Conservation (phyloP, 2,329 filamentous ascomycete species). For the Microdochium trichocladiopsis region DNA sequence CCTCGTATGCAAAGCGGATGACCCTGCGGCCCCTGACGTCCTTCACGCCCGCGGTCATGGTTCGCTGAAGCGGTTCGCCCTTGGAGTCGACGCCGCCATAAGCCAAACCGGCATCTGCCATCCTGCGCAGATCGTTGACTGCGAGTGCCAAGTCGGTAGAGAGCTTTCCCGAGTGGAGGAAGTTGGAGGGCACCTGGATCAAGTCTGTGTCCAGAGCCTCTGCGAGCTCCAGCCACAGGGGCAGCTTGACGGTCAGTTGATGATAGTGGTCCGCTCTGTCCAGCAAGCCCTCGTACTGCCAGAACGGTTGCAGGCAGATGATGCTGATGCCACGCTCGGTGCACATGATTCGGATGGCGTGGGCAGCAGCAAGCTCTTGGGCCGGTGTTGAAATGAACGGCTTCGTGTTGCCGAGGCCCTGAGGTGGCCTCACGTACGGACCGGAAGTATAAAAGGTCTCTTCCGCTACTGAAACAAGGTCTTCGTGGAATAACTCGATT, state of each 20-base stretch:
- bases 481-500: conserved; percentile 58
- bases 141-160: conserved; percentile 37
- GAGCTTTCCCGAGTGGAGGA: conserved; percentile 29
- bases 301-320: conserved; percentile 55
- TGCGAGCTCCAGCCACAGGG: conserved; percentile 52
- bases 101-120: conserved; percentile 46
- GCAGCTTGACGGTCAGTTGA: conserved; percentile 43
- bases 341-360: conserved; percentile 36
- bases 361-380: conserved; percentile 31
- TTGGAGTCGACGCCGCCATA: neutral
- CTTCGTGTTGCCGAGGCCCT: too few relatives aligned
- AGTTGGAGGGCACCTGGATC: conserved; percentile 56
- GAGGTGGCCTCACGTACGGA: neutral
- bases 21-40: neutral
- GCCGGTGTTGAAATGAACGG: conserved; percentile 12
- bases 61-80: conserved; percentile 25
- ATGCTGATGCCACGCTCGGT: conserved; percentile 34
- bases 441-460: conserved; percentile 6
- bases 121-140: conserved; percentile 40
- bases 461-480: conserved; percentile 43
- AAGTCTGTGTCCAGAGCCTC: conserved; percentile 49
- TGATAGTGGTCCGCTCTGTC: conserved; percentile 37
- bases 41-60: conserved; percentile 1
- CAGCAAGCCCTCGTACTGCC: conserved; percentile 54
- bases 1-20: conserved; percentile 54